Evolutionary conservation across 2,329 filamentous ascomycete genomes (phyloP).

Genomic region (Blastomyces silverae): DNA sequence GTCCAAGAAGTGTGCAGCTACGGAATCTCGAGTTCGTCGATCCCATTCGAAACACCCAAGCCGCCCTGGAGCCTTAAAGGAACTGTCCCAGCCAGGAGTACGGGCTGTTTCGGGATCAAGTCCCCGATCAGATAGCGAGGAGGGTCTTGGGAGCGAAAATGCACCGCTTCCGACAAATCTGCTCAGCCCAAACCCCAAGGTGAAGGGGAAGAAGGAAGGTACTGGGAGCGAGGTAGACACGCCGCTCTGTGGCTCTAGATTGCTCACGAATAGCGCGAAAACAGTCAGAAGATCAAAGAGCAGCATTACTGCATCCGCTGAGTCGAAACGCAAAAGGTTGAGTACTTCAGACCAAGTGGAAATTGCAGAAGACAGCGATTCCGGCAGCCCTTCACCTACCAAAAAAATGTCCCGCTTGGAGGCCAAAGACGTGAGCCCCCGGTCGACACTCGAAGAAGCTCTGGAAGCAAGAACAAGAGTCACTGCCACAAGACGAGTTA

Average conservation of each 20-base stretch:
- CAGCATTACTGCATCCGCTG: slow-evolving; percentile 19
- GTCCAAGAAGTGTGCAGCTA: slow-evolving; percentile 28
- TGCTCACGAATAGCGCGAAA: slow-evolving; percentile 9
- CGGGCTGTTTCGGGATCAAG: slow-evolving; percentile 33
- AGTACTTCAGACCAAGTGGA: slow-evolving; percentile 13
- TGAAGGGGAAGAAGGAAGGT: slow-evolving; percentile 33
- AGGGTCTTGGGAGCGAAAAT: slow-evolving; percentile 22
- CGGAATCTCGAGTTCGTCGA: slow-evolving; percentile 27
- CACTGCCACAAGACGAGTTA: slow-evolving; percentile 4
- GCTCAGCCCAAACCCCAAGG: slow-evolving; percentile 30
- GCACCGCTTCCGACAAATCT: slow-evolving; percentile 25
- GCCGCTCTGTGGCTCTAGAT: slow-evolving; percentile 6
- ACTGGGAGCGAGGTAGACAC: slow-evolving; percentile 11
- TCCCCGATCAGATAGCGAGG: slow-evolving; percentile 24
- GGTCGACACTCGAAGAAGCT: slow-evolving; percentile 21
- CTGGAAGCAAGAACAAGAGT: slow-evolving; percentile 21
- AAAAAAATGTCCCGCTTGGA: slow-evolving; percentile 23
- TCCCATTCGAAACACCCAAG: slow-evolving; percentile 25
- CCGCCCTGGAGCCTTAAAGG: slow-evolving; percentile 25
- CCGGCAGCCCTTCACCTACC: slow-evolving; percentile 17
- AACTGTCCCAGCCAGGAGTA: slow-evolving; percentile 29
- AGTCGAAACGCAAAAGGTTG: slow-evolving; percentile 27
- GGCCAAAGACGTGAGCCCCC: slow-evolving; percentile 19
- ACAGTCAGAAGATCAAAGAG: neutral
- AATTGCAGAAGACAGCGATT: slow-evolving; percentile 12